Percentiles rank a stretch among this genome's conserved stretches.
phyloP scores from a whole-genome alignment of 2,329 filamentous ascomycete species.

The Chlorencoelia australis region DNA sequence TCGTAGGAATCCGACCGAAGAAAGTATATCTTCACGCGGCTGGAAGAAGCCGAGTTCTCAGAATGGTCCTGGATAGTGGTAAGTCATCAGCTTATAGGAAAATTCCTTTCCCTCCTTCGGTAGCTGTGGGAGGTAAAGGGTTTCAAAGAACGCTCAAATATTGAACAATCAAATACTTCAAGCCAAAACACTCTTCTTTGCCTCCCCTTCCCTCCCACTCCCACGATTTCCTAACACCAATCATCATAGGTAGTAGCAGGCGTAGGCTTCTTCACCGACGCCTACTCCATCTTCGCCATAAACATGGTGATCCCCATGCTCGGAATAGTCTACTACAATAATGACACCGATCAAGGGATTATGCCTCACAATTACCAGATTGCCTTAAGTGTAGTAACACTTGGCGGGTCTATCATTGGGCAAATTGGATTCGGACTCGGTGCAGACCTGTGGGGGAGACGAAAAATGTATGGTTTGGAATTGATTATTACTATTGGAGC shows the following conservation, averaged over 20 bases:
- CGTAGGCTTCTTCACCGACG: conserved; percentile 74
- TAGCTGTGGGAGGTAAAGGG: too few species aligned
- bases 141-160: too few species aligned
- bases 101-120: too few species aligned
- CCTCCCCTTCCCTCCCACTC: too few species aligned
- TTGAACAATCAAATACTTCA: too few species aligned
- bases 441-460: conserved; percentile 64
- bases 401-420: conserved; percentile 68
- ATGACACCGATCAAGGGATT: conserved; percentile 24
- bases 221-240: too few species aligned
- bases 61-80: conserved; percentile 18
- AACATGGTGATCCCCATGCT: conserved; percentile 61
- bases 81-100: too few species aligned
- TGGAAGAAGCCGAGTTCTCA: conserved; percentile 15
- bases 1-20: conserved; percentile 17
- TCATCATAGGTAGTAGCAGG: conserved; percentile 58
- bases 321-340: conserved; percentile 49
- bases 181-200: too few species aligned
- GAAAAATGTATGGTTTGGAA: conserved; percentile 73
- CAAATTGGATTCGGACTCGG: conserved; percentile 68
- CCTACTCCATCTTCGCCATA: conserved; percentile 73
- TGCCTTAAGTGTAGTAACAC: conserved; percentile 71
- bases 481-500: conserved; percentile 55
- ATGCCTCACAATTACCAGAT: conserved; percentile 44
- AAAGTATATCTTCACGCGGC: conserved; percentile 15